Conservation (phyloP, 2,329 filamentous ascomycete genomes). For the Neofusicoccum laricinum region DNA sequence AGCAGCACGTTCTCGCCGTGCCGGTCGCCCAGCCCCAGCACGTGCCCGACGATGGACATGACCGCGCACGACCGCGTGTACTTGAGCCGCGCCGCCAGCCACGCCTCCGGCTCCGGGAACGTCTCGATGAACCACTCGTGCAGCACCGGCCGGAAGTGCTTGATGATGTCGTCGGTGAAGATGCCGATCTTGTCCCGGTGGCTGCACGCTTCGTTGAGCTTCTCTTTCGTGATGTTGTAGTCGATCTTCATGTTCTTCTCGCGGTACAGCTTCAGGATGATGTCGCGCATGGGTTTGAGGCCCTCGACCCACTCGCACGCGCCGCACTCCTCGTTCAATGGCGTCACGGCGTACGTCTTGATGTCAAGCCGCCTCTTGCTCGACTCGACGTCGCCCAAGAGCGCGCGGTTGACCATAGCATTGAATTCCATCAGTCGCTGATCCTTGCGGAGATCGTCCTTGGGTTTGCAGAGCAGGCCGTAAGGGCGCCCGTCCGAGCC, state of each 20-base stretch:
- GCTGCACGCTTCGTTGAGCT: constrained; percentile 61
- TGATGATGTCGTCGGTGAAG: constrained; percentile 63
- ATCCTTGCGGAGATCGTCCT: constrained; percentile 95
- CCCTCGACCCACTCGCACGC: constrained; percentile 99
- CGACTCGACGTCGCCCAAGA: constrained; percentile 88
- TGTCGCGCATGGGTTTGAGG: constrained; percentile 88
- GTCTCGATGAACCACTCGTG: constrained; percentile 94
- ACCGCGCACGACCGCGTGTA: constrained; percentile 95
- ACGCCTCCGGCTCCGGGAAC: constrained; percentile 87
- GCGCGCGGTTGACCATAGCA: constrained; percentile 89
- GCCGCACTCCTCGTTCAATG: constrained; percentile 94
- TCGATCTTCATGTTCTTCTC: constrained; percentile 67
- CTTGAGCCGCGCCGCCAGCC: constrained; percentile 83
- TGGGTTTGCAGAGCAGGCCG: constrained; percentile 92
- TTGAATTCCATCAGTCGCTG: constrained; percentile 99
- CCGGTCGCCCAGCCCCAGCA: constrained; percentile 86
- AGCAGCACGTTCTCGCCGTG: constrained; percentile 97
- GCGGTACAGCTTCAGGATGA: constrained; percentile 75
- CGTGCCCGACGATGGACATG: constrained; percentile 99
- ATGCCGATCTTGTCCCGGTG: constrained; percentile 60
- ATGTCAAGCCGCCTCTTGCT: constrained; percentile 91
- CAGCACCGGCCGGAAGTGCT: constrained; percentile 76
- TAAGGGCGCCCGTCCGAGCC: constrained; percentile 88
- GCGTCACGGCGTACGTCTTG: constrained; percentile 94
- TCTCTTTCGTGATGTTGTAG: constrained; percentile 62